Base-by-base conservation (phyloP, 1,284 basidiomycete species). In the Puccinia horiana region DNA sequence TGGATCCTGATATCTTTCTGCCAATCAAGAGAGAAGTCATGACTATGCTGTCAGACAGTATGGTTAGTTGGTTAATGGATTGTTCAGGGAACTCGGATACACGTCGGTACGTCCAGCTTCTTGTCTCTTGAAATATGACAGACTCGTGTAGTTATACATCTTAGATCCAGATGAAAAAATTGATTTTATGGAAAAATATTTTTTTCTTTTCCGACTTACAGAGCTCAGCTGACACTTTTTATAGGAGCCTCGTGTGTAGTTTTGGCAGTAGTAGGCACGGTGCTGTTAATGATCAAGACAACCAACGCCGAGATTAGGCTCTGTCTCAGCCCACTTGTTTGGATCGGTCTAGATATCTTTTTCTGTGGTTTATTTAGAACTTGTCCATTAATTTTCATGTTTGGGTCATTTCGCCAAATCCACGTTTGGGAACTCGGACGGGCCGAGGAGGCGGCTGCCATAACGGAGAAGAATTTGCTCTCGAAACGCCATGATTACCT, bases 321-420 rank as follows among this genome's bases (percentile, higher is more conserved):
- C 16, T 52, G 47, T 18, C 29, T 52, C 16, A 52, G 70, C 47
- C 76, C 76, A 29, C 49, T 67, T 37, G 37, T 79, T 35, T 79
- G 76, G 76, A 42, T 79, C 32, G 61, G 63, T 2, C 23, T 70
- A 8, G 49, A 54, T 16, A 79, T 69, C 14, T 69, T 79, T 37
- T 67, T 79, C 52, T 79, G 47, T 40, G 76, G 76, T 9, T 37
- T 79, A 16, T 79, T 67, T 29, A 65, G 76, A 37, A 69, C 76
- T 18, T 79, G 76, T 69, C 76, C 76, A 26, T 29, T 79, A 4
- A 79, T 79, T 35, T 79, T 69, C 37, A 54, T 79, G 18, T 79
- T 79, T 79, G 76, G 76, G 26, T 70, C 76, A 12, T 70, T 52
- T n/a, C 65, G 76, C 9, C 76, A 79, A 79, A 67, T 67, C 23